A percentile compares a stretch with the other conserved stretches of the same genome.
phyloP scores from a whole-genome alignment of 192 early-diverging fungal species.

The Allomyces arbusculus region DNA sequence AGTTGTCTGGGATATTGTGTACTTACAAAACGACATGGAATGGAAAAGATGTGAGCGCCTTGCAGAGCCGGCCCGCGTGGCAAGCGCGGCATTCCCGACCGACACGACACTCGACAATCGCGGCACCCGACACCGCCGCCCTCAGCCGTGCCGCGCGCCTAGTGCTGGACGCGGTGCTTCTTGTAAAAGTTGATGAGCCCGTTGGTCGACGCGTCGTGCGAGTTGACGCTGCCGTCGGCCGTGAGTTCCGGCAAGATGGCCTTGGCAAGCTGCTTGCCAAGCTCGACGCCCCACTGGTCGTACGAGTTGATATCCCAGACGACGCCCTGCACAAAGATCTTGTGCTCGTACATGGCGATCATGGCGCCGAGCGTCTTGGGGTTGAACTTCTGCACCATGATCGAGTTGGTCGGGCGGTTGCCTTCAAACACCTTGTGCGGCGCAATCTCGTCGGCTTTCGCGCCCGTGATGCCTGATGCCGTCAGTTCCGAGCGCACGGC shows the following conservation, averaged over 20 bases:
- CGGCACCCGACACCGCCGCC: too few relatives aligned
- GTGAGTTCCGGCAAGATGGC: slow-evolving; percentile 81
- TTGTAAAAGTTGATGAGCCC: slow-evolving; percentile 91
- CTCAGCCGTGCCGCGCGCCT: too few relatives aligned
- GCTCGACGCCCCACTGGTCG: slow-evolving; percentile 61
- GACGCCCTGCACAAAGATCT: slow-evolving; percentile 96
- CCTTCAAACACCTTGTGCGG: slow-evolving; percentile 96
- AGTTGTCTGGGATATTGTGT: too few relatives aligned
- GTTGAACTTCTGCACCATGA: slow-evolving; percentile 80
- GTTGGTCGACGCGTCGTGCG: slow-evolving; percentile 87
- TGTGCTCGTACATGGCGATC: slow-evolving; percentile 97
- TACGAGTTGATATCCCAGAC: slow-evolving; percentile 91
- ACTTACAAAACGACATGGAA: too few relatives aligned
- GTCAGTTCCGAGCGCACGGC: slow-evolving; percentile 62
- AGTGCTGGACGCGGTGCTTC: not conserved
- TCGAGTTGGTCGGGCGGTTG: slow-evolving; percentile 92
- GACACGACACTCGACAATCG: too few relatives aligned
- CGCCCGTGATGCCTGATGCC: slow-evolving; percentile 16
- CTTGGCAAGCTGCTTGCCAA: slow-evolving; percentile 96
- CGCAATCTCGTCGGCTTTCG: slow-evolving; percentile 41
- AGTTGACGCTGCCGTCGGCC: slow-evolving; percentile 25
- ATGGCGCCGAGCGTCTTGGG: slow-evolving; percentile 77
- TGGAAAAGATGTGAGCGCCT: too few relatives aligned
- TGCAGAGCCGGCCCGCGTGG: too few relatives aligned
- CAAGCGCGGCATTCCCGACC: too few relatives aligned